Evolutionary conservation across 1,284 basidiomycete genomes (phyloP).

Genomic region (Mycosarcoma mackinlayi): DNA sequence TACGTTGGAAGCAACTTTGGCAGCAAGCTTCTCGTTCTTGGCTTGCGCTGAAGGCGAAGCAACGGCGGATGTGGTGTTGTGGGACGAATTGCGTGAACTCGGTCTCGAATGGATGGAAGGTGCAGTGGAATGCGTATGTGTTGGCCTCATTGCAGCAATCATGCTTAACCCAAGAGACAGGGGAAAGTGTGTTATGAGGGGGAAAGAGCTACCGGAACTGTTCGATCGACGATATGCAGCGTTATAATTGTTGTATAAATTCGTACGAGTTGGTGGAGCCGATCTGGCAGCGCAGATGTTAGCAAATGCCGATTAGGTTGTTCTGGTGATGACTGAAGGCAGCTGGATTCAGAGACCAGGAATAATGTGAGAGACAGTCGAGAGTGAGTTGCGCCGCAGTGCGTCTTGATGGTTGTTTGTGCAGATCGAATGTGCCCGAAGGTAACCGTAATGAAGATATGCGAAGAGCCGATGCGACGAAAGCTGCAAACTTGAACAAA

Average conservation of each 20-base stretch:
- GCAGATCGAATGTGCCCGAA: constrained; percentile 7
- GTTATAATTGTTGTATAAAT: no score
- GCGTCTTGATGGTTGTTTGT: no score
- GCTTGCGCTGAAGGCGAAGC: constrained; percentile 40
- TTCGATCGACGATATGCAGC: neutral
- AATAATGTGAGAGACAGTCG: no score
- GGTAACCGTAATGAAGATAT: constrained; percentile 10
- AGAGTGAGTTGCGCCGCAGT: no score
- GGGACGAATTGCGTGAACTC: constrained; percentile 45
- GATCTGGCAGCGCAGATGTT: neutral
- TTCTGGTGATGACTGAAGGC: no score
- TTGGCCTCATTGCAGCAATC: constrained; percentile 61
- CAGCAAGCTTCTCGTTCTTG: constrained; percentile 35
- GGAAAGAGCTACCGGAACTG: neutral
- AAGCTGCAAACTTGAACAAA: constrained; percentile 10
- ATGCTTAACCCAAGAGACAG: constrained; percentile 20
- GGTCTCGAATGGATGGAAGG: constrained; percentile 49
- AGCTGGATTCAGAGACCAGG: no score
- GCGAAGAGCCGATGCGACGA: constrained; percentile 11
- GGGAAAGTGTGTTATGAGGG: no score
- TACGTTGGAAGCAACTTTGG: constrained; percentile 31
- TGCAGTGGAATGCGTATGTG: constrained; percentile 38
- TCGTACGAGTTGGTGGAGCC: neutral
- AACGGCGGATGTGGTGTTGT: constrained; percentile 22
- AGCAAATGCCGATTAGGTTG: no score